Conservation (phyloP, 495 filamentous ascomycete species). For the Lophium mytilinum region DNA sequence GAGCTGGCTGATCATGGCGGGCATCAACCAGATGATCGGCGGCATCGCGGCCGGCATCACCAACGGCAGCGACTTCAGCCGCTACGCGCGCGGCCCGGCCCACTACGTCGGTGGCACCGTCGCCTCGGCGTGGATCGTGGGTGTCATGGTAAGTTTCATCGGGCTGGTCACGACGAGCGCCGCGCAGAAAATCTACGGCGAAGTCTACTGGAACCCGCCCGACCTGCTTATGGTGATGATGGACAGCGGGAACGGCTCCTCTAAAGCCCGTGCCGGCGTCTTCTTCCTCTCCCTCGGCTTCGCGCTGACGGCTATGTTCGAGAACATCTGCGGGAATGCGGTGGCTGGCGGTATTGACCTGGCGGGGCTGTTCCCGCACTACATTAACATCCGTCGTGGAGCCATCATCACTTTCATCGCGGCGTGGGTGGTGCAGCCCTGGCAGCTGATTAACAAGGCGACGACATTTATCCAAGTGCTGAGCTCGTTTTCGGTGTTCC, state of each 20-base stretch:
- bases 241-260: background rate
- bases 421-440: background rate
- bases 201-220: background rate
- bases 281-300: background rate
- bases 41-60: slow-evolving; percentile 36
- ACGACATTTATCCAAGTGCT: background rate
- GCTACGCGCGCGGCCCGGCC: slow-evolving; percentile 27
- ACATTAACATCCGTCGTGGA: background rate
- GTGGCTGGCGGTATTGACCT: background rate
- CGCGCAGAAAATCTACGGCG: background rate
- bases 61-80: slow-evolving; percentile 36
- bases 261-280: background rate
- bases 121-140: slow-evolving; percentile 3
- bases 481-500: background rate
- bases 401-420: background rate
- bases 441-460: background rate
- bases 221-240: background rate
- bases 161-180: slow-evolving; percentile 31
- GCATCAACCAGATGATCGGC: slow-evolving; percentile 30
- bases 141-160: slow-evolving; percentile 23
- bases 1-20: slow-evolving; percentile 29
- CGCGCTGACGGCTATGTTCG: background rate
- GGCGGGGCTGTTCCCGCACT: background rate
- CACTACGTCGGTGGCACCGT: slow-evolving; percentile 31
- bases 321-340: background rate